Evolutionary conservation across 768 basidiomycete genomes (phyloP), one percentile per base, ranked within the genome.

Genomic region (Lyophyllum decastes): DNA sequence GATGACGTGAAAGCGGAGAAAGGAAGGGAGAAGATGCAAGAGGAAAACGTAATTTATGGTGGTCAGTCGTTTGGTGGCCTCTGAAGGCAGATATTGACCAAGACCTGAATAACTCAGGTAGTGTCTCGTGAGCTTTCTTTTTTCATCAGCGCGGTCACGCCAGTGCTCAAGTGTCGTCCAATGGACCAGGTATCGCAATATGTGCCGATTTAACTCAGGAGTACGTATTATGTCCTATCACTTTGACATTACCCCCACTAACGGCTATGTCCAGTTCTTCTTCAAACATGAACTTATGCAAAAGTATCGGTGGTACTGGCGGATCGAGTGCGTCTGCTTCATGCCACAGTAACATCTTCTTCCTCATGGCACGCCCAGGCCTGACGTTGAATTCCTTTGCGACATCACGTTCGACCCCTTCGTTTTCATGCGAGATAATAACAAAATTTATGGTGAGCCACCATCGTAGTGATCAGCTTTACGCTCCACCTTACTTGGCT

Each of bases 251-350:
- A 30, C n/a, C n/a, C n/a, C n/a, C 22, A 6, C 0, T 54, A 10
- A 56, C 52, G n/a, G 25, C 12, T 9, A 7, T 27, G 6, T 8
- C 5, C 51, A 87, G 82, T 87, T 85, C 79, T 93, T 94, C 78
- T 94, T 84, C 78, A 74, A 81, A 33, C 90, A 94, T 62, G 77
- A 81, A 5, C 72, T 92, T 2, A 73, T 93, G 34, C 78, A 84
- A 61, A 74, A 82, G 38, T 92, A 87, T 71, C 82, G 86, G 30
- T 94, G 86, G 74, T 92, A 94, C 70, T 93, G 90, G 90, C 76
- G 76, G 25, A 70, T 76, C 48, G 75, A 76, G 73, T 83, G 80
- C 45, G 67, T 58, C 49, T n/a, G n/a, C n/a, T 21, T 30, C 19
- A 46, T 7, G 14, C 30, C 19, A 19, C 75, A 72, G 72, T 58